Conservation (phyloP, 1,284 basidiomycete species). For the Ceratobasidium sp. region DNA sequence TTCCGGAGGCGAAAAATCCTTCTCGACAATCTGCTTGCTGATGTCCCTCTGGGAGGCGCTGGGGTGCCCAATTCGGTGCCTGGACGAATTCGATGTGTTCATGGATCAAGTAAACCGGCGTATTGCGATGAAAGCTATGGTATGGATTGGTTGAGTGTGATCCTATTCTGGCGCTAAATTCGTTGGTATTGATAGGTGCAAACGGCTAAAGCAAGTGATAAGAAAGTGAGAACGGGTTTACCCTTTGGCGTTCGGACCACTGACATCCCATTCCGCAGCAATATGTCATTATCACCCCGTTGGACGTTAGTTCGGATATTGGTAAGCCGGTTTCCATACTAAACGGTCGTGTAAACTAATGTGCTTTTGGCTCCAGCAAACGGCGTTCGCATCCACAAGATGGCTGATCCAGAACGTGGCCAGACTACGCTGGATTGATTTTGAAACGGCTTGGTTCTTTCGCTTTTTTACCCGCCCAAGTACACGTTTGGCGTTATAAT, state of each 20-base stretch:
- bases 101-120: slow-evolving; percentile 94
- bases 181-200: slow-evolving; percentile 70
- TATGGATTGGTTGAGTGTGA: slow-evolving; percentile 55
- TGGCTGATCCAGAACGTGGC: slow-evolving; percentile 72
- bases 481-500: neutral
- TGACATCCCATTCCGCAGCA: slow-evolving; percentile 62
- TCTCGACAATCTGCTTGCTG: slow-evolving; percentile 93
- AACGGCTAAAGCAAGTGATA: slow-evolving; percentile 82
- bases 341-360: slow-evolving; percentile 19
- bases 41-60: slow-evolving; percentile 96
- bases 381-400: slow-evolving; percentile 73
- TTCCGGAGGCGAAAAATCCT: slow-evolving; percentile 88
- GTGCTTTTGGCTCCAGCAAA: slow-evolving; percentile 54
- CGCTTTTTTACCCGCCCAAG: neutral
- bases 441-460: neutral
- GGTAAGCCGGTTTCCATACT: slow-evolving; percentile 10
- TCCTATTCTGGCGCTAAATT: slow-evolving; percentile 21
- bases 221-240: slow-evolving; percentile 56
- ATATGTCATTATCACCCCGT: slow-evolving; percentile 90
- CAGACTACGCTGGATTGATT: slow-evolving; percentile 19
- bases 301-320: slow-evolving; percentile 50
- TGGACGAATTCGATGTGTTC: slow-evolving; percentile 94
- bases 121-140: slow-evolving; percentile 93
- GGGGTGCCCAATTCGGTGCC: slow-evolving; percentile 91
- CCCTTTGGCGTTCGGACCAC: neutral